Conservation (phyloP, 2,329 filamentous ascomycete genomes). For the Fusarium dlaminii region DNA sequence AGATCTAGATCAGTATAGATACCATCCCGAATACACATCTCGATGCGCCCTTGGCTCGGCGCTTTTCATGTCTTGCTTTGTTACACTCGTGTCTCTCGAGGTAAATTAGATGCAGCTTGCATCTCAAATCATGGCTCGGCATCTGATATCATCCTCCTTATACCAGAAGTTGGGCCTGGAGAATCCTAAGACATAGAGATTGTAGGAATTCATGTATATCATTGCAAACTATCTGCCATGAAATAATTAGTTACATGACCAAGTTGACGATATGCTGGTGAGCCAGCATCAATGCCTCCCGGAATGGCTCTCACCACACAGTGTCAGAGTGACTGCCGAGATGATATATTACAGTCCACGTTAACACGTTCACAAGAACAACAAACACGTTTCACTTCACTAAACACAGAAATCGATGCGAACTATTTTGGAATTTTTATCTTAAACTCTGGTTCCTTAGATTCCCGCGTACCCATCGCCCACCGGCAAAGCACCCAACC, state of each 20-base stretch:
- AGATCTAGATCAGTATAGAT: slow-evolving; percentile 29
- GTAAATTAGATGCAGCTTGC: neutral
- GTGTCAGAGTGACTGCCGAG: neutral
- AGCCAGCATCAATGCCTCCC: neutral
- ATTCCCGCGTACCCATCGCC: slow-evolving; percentile 19
- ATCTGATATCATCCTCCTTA: neutral
- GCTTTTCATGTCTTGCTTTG: slow-evolving; percentile 23
- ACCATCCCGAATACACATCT: slow-evolving; percentile 28
- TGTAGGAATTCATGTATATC: neutral
- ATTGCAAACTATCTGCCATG: neutral
- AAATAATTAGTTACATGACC: neutral
- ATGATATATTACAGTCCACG: neutral
- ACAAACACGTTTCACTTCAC: slow-evolving; percentile 14
- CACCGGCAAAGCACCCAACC: slow-evolving; percentile 18
- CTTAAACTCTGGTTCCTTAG: slow-evolving; percentile 5
- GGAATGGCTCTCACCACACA: no score
- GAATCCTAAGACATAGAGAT: neutral
- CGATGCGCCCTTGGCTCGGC: slow-evolving; percentile 19
- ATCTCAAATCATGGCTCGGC: neutral
- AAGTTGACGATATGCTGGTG: neutral
- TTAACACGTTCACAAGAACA: neutral
- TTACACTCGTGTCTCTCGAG: slow-evolving; percentile 12
- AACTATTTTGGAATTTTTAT: slow-evolving; percentile 26
- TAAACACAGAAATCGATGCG: slow-evolving; percentile 6
- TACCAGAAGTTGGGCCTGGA: neutral